Conservation (phyloP, 495 filamentous ascomycete species). For the Wilcoxina mikolae region DNA sequence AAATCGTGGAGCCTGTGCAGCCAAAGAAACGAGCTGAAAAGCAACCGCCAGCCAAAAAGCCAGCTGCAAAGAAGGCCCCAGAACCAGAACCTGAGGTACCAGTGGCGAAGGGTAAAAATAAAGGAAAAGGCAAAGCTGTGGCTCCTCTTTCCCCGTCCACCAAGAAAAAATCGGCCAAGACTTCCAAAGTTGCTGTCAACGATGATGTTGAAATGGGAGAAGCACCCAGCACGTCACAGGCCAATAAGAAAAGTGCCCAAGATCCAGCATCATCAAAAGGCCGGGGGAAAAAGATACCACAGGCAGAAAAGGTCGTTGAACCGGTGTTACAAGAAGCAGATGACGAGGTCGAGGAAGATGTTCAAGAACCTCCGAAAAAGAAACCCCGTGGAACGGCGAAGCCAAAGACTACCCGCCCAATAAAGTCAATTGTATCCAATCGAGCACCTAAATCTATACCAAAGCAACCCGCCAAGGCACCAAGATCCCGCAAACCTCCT, state of each 20-base stretch:
- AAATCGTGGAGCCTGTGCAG: neutral
- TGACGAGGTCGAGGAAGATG: conserved; percentile 7
- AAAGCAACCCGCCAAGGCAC: conserved; percentile 9
- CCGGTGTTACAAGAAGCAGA: no score
- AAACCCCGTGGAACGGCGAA: neutral
- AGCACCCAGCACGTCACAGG: neutral
- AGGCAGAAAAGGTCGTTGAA: conserved; percentile 24
- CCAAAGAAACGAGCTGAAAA: conserved; percentile 1
- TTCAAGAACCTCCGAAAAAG: conserved; percentile 11
- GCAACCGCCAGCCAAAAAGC: neutral
- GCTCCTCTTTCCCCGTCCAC: no score
- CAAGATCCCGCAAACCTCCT: conserved; percentile 10
- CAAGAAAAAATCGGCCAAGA: neutral
- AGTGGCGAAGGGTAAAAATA: neutral
- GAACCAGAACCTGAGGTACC: neutral
- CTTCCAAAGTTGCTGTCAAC: neutral
- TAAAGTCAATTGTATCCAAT: neutral
- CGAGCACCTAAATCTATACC: no score
- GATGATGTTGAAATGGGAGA: neutral
- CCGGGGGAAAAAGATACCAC: conserved; percentile 1
- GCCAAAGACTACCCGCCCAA: neutral
- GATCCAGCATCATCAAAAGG: neutral
- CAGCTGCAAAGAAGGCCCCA: conserved; percentile 5
- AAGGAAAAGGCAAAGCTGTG: neutral
- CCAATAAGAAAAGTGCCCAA: neutral